These are phyloP conservation scores for Aspergillus ibericus DNA, from an alignment of 2,329 filamentous ascomycete genomes.

Conservation along the genomic window DNA sequence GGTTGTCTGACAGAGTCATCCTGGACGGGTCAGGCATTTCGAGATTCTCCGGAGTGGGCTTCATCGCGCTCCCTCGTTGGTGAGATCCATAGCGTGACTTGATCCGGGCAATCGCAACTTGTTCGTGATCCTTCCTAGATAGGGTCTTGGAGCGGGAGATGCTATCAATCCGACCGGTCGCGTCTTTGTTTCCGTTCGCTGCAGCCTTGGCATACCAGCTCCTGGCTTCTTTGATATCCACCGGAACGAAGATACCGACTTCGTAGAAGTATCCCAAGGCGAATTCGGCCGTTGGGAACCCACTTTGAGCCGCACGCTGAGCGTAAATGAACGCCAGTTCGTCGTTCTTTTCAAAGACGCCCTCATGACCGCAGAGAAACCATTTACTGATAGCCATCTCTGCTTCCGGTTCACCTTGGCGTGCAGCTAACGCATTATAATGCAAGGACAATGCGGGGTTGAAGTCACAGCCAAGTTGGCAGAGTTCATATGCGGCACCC, in stretches of 20 bases:
- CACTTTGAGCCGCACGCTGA: constrained; percentile 76
- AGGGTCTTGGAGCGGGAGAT: constrained; percentile 79
- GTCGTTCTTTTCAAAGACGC: constrained; percentile 92
- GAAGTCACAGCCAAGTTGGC: constrained; percentile 91
- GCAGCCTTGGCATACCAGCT: constrained; percentile 90
- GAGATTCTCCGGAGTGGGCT: constrained; percentile 43
- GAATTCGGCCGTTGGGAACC: constrained; percentile 88
- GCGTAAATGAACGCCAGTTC: constrained; percentile 90
- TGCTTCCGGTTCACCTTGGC: constrained; percentile 89
- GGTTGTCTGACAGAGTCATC: constrained; percentile 39
- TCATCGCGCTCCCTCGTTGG: constrained; percentile 40
- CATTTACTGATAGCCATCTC: constrained; percentile 97
- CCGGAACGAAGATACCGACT: constrained; percentile 88
- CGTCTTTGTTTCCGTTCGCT: constrained; percentile 89
- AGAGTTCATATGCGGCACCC: constrained; percentile 92
- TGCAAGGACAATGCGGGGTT: constrained; percentile 89
- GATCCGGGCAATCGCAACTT: constrained; percentile 83
- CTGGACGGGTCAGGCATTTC: constrained; percentile 52
- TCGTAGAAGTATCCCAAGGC: constrained; percentile 97
- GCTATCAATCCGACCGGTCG: constrained; percentile 75
- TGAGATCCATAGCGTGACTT: constrained; percentile 75
- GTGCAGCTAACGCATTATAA: constrained; percentile 90
- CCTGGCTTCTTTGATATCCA: constrained; percentile 76
- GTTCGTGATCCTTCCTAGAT: constrained; percentile 89
- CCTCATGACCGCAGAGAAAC: constrained; percentile 95